phyloP scores from a whole-genome alignment of 352 stramenopile species.

The Pythium insidiosum region DNA sequence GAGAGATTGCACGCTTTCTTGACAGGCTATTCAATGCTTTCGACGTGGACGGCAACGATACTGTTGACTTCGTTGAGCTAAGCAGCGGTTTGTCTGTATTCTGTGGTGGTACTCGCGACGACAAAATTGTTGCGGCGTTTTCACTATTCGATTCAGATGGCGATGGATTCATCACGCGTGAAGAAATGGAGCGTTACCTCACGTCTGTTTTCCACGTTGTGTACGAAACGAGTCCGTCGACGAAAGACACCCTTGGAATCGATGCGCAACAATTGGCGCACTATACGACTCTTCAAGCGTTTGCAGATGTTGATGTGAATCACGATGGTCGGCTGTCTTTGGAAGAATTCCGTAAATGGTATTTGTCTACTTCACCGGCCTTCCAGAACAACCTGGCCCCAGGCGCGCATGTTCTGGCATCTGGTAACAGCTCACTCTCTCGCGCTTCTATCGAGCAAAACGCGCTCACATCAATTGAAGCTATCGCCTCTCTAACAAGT shows the following conservation, averaged over 20 bases:
- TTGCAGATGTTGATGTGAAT: conserved; percentile 84
- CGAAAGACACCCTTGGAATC: conserved; percentile 32
- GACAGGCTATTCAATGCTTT: conserved; percentile 75
- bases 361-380: too few species aligned
- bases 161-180: conserved; percentile 75
- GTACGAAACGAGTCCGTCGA: conserved; percentile 30
- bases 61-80: conserved; percentile 73
- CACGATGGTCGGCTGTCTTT: conserved; percentile 65
- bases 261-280: conserved; percentile 45
- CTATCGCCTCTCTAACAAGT: conserved; percentile 47
- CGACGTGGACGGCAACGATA: conserved; percentile 55
- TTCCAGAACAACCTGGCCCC: background rate
- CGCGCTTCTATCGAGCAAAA: conserved; percentile 16
- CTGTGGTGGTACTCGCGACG: conserved; percentile 56
- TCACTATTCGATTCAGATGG: conserved; percentile 74
- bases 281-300: conserved; percentile 76
- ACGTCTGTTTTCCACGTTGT: conserved; percentile 64
- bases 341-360: conserved; percentile 82
- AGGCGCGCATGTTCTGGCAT: background rate
- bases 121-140: conserved; percentile 79
- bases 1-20: conserved; percentile 46
- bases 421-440: background rate
- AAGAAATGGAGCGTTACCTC: conserved; percentile 81
- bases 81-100: conserved; percentile 71
- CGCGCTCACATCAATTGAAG: conserved; percentile 39